Conservation (phyloP, 2,329 filamentous ascomycete species). For the Plenodomus tracheiphilus region DNA sequence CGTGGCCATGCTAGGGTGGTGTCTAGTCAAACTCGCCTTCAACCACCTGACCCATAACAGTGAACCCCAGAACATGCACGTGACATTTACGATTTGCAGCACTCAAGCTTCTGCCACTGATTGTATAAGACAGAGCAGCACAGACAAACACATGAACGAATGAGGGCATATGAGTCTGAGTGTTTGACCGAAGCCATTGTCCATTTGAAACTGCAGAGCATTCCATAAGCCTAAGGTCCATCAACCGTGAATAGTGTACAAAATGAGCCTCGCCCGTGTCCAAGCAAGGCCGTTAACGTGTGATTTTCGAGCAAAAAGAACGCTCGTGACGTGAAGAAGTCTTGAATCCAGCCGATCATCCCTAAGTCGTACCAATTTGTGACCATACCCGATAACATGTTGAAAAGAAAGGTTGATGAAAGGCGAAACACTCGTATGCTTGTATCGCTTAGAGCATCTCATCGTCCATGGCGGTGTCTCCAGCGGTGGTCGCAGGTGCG, state of each 20-base stretch:
- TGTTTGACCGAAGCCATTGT: conserved; percentile 13
- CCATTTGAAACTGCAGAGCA: conserved; percentile 19
- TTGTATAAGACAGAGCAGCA: too few relatives aligned
- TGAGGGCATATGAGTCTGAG: not conserved
- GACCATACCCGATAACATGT: conserved; percentile 13
- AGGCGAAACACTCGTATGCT: not conserved
- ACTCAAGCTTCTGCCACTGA: too few relatives aligned
- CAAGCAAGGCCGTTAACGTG: conserved; percentile 7
- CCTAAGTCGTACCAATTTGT: conserved; percentile 12
- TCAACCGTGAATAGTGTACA: conserved; percentile 29
- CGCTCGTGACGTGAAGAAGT: conserved; percentile 7
- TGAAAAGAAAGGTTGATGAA: conserved; percentile 1
- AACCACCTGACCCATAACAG: too few relatives aligned
- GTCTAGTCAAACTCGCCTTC: too few relatives aligned
- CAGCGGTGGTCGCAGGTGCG: conserved; percentile 47
- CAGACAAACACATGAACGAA: not conserved
- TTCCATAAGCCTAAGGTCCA: conserved; percentile 13
- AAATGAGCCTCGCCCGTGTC: conserved; percentile 13
- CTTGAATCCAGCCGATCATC: conserved; percentile 12
- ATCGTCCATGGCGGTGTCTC: conserved; percentile 46
- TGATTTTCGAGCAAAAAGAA: conserved; percentile 10
- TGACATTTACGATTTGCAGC: too few relatives aligned
- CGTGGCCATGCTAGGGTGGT: too few relatives aligned
- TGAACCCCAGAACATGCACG: too few relatives aligned
- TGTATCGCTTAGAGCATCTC: conserved; percentile 40